Evolutionary conservation across 208 protist genomes (phyloP).

Genomic region (Wallacemonas collosoma): DNA sequence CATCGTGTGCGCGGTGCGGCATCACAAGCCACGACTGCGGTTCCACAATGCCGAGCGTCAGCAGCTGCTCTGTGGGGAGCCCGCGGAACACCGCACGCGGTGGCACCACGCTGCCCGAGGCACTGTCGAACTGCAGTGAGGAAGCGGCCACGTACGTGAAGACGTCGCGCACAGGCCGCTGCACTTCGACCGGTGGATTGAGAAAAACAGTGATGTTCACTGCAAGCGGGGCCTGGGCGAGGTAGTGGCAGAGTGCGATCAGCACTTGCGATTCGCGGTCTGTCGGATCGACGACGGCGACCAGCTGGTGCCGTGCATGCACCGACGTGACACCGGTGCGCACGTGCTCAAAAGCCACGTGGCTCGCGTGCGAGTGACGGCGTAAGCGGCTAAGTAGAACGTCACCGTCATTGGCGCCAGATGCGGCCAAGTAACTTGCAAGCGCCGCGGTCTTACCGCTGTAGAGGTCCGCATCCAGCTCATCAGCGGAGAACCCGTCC

Average conservation of each 20-base stretch:
- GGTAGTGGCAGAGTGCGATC: constrained; percentile 74
- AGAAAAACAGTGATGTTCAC: constrained; percentile 70
- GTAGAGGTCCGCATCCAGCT: constrained; percentile 46
- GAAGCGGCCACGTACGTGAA: constrained; percentile 89
- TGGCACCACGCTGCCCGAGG: constrained; percentile 47
- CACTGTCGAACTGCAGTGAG: constrained; percentile 67
- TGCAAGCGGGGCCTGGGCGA: constrained; percentile 41
- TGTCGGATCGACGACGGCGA: constrained; percentile 91
- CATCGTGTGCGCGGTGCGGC: constrained; percentile 69
- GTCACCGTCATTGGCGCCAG: not conserved
- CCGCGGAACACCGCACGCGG: constrained; percentile 56
- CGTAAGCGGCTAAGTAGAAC: not conserved
- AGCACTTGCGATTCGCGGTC: constrained; percentile 81
- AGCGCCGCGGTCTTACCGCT: constrained; percentile 45
- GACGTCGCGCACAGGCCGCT: constrained; percentile 89
- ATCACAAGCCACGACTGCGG: constrained; percentile 92
- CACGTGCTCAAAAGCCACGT: not conserved
- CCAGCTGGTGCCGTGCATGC: constrained; percentile 36
- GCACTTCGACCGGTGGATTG: constrained; percentile 60
- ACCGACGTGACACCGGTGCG: not conserved
- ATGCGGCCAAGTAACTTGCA: constrained; percentile 12
- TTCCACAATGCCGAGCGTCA: constrained; percentile 89
- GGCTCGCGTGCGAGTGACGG: not conserved
- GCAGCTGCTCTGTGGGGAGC: constrained; percentile 50
- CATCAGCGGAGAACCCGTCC: constrained; percentile 23